These are phyloP conservation scores for Lepidium sativum DNA, from an alignment of 345 rosid genomes.

Conservation along the genomic window DNA sequence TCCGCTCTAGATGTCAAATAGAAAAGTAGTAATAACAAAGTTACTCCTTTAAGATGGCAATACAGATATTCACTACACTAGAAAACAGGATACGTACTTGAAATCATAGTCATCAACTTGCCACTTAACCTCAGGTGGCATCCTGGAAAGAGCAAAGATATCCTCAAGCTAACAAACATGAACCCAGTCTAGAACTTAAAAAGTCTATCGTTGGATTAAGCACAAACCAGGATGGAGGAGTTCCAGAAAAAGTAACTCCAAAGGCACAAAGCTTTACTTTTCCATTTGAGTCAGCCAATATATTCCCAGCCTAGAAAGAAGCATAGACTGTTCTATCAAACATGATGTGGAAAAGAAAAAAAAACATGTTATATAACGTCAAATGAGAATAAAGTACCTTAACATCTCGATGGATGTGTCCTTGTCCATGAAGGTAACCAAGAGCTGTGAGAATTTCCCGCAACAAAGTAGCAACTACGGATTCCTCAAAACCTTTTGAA, in stretches of 20 bases:
- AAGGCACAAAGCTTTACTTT: constrained; percentile 57
- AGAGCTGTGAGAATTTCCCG: constrained; percentile 61
- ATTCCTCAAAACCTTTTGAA: constrained; percentile 63
- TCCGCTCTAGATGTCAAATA: constrained; percentile 38
- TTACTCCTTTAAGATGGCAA: background rate
- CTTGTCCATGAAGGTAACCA: constrained; percentile 60
- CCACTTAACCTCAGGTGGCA: constrained; percentile 79
- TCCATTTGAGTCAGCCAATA: constrained; percentile 49
- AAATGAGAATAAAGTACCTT: constrained; percentile 32
- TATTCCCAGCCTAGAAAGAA: constrained; percentile 55
- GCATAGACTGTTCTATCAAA: background rate
- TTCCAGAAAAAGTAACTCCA: constrained; percentile 67
- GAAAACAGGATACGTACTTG: constrained; percentile 27
- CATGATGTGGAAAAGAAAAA: background rate
- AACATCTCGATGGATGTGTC: constrained; percentile 68
- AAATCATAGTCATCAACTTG: constrained; percentile 72
- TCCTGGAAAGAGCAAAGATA: constrained; percentile 30
- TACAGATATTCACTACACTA: background rate
- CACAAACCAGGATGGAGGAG: constrained; percentile 58
- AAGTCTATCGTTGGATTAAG: background rate
- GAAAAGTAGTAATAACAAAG: background rate
- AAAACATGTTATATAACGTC: background rate
- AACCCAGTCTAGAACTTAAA: background rate
- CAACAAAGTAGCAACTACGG: constrained; percentile 53
- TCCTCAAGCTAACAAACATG: background rate